Base-by-base conservation (phyloP, 2,329 filamentous ascomycete genomes). In the Dactylellina drechsleri region DNA sequence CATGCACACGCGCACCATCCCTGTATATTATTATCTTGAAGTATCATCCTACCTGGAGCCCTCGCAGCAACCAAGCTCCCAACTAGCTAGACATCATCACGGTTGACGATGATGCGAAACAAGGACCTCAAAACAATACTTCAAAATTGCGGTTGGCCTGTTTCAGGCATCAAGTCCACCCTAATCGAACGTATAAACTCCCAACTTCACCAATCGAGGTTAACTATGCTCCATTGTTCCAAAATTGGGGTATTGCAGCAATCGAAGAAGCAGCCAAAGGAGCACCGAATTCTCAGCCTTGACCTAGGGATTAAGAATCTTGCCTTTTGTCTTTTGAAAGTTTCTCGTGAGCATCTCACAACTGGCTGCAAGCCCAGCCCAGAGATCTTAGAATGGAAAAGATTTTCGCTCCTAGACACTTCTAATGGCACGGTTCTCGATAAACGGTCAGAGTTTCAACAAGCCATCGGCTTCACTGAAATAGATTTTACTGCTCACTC, bases 221-320 rank as follows among this genome's bases (percentile, higher is more conserved):
- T 75, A 15, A 43, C 20, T 4, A 49, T 53, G 4, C 56, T 54
- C 16, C 58, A 53, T 13, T 26, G 26, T 18, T 68, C 64, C 49
- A 60, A 53, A 7, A 23, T 53, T 18, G 64, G 71, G 1, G 26
- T n/a, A 4, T 59, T 75, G 1, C 53, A 52, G 31, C 43, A 28
- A 20, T 31, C 64, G 7, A 31, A 26, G 16, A 59, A 10, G 10
- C 64, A 68, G 16, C 64, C 58, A n/a, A 26, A 23, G 2, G 58
- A 68, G 59, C 64, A 75, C 40, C 85, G 89, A 50, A 85, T 95
- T 23, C 81, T 95, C 40, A 93, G 91, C 80, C 90, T 96, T 76
- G 92, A 96, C 81, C 90, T 95, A 87, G 92, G 92, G 2, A 91
- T 96, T 77, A 88, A 88, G 50, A 96, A 96, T 80, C 84, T 96